Conservation (phyloP, 225 moss, liverwort and hornwort genomes). For the Sphagnum tenellum region DNA sequence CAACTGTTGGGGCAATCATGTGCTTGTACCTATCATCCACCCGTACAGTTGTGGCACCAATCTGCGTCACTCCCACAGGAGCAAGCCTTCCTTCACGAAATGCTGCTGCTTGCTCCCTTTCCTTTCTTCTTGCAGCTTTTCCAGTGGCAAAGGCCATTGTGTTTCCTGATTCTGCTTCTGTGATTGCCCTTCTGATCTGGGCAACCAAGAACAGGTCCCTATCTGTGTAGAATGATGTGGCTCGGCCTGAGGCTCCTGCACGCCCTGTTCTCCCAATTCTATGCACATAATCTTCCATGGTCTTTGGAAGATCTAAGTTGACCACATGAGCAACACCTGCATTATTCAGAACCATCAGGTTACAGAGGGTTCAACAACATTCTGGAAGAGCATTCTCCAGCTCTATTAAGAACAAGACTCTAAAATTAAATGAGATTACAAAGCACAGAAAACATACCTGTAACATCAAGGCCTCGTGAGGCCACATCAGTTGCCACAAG, state of each 20-base stretch:
- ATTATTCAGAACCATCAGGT: conserved; percentile 25
- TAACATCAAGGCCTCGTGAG: conserved; percentile 94
- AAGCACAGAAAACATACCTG: conserved; percentile 32
- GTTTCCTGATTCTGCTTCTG: conserved; percentile 97
- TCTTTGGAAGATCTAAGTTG: conserved; percentile 95
- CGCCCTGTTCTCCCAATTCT: conserved; percentile 97
- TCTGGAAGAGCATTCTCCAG: too few species aligned
- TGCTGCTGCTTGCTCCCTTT: conserved; percentile 91
- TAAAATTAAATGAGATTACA: too few species aligned
- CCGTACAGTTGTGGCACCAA: conserved; percentile 76
- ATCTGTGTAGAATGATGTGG: conserved; percentile 94
- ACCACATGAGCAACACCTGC: conserved; percentile 96
- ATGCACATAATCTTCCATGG: conserved; percentile 99
- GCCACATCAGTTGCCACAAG: conserved; percentile 97
- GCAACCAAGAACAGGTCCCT: conserved; percentile 93
- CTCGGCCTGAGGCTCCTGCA: conserved; percentile 90
- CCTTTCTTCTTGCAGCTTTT: conserved; percentile 94
- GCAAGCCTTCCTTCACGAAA: conserved; percentile 83
- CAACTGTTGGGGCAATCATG: conserved; percentile 66
- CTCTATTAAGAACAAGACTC: too few species aligned
- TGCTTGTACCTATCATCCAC: conserved; percentile 99
- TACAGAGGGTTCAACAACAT: too few species aligned
- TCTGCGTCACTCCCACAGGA: conserved; percentile 60
- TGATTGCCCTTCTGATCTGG: conserved; percentile 95
- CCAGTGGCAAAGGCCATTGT: conserved; percentile 94